These are phyloP conservation scores for Solanum virginianum DNA, from an alignment of 257 asterid species.

Conservation along the genomic window DNA sequence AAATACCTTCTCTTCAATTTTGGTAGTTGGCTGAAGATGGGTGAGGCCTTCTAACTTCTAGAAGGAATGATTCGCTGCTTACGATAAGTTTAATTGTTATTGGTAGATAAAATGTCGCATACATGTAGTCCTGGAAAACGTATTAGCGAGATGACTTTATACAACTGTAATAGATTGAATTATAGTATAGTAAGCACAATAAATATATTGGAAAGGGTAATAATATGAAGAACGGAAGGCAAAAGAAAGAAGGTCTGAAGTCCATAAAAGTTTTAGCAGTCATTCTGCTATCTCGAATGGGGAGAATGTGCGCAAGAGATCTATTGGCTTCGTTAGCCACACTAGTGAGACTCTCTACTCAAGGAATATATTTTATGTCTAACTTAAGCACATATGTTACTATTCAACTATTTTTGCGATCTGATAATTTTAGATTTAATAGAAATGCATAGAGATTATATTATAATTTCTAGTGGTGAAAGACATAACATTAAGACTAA, in stretches of 20 bases:
- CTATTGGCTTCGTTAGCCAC: conserved; percentile 61
- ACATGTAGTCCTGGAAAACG: conserved; percentile 33
- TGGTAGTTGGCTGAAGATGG: conserved; percentile 79
- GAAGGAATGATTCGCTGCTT: conserved; percentile 63
- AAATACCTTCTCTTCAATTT: conserved; percentile 92
- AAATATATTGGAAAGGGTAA: conserved; percentile 30
- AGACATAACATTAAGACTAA: background rate
- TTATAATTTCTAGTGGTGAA: background rate
- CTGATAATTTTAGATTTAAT: background rate
- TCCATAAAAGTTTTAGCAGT: conserved; percentile 82
- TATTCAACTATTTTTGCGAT: background rate
- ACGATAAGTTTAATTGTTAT: conserved; percentile 72
- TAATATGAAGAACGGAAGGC: conserved; percentile 52
- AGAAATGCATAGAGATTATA: background rate
- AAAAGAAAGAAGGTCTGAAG: conserved; percentile 66
- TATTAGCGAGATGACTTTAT: conserved; percentile 6
- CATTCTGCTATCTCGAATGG: conserved; percentile 73
- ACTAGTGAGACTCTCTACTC: conserved; percentile 50
- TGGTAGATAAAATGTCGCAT: conserved; percentile 82
- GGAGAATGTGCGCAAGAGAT: conserved; percentile 59
- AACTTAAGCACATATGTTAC: background rate
- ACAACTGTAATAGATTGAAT: conserved; percentile 31
- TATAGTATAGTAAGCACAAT: conserved; percentile 24
- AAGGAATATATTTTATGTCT: background rate
- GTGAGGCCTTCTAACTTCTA: conserved; percentile 75